Conservation (phyloP, 139 green algal species). For the Chlorella sorokiniana region DNA sequence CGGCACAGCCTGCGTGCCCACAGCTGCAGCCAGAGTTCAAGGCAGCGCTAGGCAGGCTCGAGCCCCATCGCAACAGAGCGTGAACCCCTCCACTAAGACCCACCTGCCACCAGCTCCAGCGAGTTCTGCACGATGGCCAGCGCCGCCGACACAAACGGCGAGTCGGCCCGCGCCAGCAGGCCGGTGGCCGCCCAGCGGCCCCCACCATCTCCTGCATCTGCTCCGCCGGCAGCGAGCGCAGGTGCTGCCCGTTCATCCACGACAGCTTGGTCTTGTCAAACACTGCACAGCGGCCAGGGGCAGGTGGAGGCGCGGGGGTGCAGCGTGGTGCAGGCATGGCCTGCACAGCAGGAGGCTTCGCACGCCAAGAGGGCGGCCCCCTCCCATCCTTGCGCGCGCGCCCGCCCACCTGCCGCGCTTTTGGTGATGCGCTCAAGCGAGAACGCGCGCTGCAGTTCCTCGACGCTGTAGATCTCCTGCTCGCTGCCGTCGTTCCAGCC, state of each 20-base stretch:
- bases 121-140: conserved; percentile 59
- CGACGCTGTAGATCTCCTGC: conserved; percentile 89
- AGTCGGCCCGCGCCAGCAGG: conserved; percentile 59
- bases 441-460: conserved; percentile 73
- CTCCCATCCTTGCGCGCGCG: not conserved
- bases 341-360: not conserved
- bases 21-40: too few species aligned
- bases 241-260: conserved; percentile 92
- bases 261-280: conserved; percentile 95
- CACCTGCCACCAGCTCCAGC: conserved; percentile 68
- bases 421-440: conserved; percentile 95
- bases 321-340: not conserved
- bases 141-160: conserved; percentile 66
- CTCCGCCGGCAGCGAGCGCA: conserved; percentile 70
- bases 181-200: conserved; percentile 58
- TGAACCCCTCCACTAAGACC: not conserved
- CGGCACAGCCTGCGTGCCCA: too few species aligned
- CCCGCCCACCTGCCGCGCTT: conserved; percentile 51
- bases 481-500: conserved; percentile 99
- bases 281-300: conserved; percentile 60
- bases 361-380: not conserved
- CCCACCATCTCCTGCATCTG: conserved; percentile 49
- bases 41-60: too few species aligned
- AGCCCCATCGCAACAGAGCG: not conserved
- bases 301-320: too few species aligned